phyloP scores from a whole-genome alignment of 176 grass and related monocot genomes.

The Paspalum vaginatum region DNA sequence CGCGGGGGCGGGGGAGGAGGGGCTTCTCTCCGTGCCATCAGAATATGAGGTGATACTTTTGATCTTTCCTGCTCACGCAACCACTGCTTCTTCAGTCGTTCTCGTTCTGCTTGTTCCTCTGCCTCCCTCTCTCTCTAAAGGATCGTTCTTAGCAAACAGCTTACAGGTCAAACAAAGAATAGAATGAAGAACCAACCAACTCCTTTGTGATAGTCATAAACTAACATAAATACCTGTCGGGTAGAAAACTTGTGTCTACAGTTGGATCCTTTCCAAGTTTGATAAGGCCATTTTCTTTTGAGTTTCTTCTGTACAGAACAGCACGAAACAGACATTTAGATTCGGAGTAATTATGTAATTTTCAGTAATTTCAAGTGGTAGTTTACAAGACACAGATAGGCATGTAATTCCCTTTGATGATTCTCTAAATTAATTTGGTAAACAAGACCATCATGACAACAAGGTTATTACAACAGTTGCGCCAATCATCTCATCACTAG shows the following conservation, averaged over 20 bases:
- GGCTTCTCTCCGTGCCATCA: too few species aligned
- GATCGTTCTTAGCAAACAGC: conserved; percentile 89
- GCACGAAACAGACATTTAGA: conserved; percentile 11
- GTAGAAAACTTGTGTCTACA: conserved; percentile 96
- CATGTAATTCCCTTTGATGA: neutral
- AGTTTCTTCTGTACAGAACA: conserved; percentile 59
- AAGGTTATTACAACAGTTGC: neutral
- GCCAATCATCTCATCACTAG: neutral
- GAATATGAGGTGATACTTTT: conserved; percentile 72
- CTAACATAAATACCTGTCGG: conserved; percentile 76
- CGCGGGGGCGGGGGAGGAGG: too few species aligned
- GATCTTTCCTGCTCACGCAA: conserved; percentile 86
- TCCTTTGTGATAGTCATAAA: conserved; percentile 37
- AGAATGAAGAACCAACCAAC: conserved; percentile 34
- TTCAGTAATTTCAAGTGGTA: conserved; percentile 13
- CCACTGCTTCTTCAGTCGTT: conserved; percentile 87
- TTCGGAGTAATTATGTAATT: neutral
- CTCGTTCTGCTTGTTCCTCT: conserved; percentile 90
- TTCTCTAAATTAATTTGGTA: neutral
- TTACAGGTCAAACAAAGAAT: conserved; percentile 61
- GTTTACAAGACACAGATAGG: neutral
- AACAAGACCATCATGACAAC: neutral
- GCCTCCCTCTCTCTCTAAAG: conserved; percentile 95
- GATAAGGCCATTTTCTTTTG: conserved; percentile 54
- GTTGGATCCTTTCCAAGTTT: conserved; percentile 93